A percentile compares a stretch with the other conserved stretches of the same genome.
phyloP scores from a whole-genome alignment of 805 yeast genomes.

The Candida silvatica region DNA sequence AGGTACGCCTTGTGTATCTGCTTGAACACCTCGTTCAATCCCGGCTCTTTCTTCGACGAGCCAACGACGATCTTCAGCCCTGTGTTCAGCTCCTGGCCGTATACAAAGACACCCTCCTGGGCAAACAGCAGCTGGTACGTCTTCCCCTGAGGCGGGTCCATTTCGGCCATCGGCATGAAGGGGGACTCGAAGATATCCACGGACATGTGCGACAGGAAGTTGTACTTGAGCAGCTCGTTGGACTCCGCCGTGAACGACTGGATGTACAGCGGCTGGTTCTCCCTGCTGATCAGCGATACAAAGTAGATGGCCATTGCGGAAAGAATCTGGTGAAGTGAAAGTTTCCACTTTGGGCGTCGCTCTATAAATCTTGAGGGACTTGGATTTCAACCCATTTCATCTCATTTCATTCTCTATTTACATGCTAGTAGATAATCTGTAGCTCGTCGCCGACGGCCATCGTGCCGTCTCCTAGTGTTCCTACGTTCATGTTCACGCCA shows the following conservation, averaged over 20 bases:
- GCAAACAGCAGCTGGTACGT: conserved; percentile 43
- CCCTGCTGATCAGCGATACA: conserved; percentile 49
- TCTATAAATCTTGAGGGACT: too few species aligned
- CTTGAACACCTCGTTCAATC: conserved; percentile 22
- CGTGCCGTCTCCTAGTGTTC: conserved; percentile 6
- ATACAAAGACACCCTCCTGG: conserved; percentile 59
- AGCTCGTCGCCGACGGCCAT: conserved; percentile 1
- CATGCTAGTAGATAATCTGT: too few species aligned
- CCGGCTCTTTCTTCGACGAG: conserved; percentile 25
- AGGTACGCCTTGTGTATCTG: conserved; percentile 47
- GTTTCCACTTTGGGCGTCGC: too few species aligned
- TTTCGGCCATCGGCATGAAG: conserved; percentile 27
- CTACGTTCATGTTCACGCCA: conserved; percentile 25
- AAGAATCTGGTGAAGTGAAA: too few species aligned
- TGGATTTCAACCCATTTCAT: too few species aligned
- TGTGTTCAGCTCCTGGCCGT: conserved; percentile 61
- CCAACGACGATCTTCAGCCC: conserved; percentile 64
- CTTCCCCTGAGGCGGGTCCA: conserved; percentile 7
- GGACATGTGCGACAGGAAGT: conserved; percentile 70
- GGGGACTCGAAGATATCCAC: conserved; percentile 57
- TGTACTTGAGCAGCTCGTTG: conserved; percentile 48
- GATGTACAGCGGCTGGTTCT: conserved; percentile 52
- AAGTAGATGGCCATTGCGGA: conserved; percentile 33
- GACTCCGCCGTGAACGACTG: conserved; percentile 38
- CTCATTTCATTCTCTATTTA: too few species aligned